phyloP scores from a whole-genome alignment of 768 basidiomycete genomes.

The Naganishia kalamii region DNA sequence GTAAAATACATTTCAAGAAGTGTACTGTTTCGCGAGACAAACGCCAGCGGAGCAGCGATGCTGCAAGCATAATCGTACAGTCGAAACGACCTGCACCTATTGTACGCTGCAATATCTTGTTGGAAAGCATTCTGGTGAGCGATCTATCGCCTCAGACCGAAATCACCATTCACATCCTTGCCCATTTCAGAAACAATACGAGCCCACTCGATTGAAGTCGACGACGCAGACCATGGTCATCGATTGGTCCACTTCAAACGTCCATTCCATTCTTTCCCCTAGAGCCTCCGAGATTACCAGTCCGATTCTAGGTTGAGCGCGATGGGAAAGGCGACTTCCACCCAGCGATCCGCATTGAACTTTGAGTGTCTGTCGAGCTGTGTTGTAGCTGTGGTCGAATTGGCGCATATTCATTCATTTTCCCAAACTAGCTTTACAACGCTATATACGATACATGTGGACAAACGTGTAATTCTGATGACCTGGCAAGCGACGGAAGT shows the following conservation, averaged over 20 bases:
- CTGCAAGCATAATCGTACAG: background rate
- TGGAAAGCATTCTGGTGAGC: background rate
- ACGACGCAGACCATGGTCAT: slow-evolving; percentile 5
- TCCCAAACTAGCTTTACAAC: background rate
- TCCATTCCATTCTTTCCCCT: background rate
- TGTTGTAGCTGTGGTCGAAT: too few relatives aligned
- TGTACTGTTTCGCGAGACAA: background rate
- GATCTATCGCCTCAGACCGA: background rate
- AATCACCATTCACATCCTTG: background rate
- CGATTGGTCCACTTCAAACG: slow-evolving; percentile 7
- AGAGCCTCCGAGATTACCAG: background rate
- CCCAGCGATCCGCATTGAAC: too few relatives aligned
- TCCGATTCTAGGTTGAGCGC: background rate
- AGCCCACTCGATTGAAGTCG: background rate
- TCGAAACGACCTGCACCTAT: background rate
- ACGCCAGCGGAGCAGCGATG: background rate
- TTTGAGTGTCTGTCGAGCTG: too few relatives aligned
- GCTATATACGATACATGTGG: background rate
- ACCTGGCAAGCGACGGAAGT: too few relatives aligned
- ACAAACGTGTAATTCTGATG: background rate
- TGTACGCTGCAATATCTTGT: background rate
- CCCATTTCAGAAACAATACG: background rate
- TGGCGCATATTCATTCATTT: background rate
- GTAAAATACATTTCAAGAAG: background rate
- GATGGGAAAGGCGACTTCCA: too few relatives aligned